Base-by-base conservation (phyloP, 2,329 filamentous ascomycete species). In the Penicillium vulpinum region DNA sequence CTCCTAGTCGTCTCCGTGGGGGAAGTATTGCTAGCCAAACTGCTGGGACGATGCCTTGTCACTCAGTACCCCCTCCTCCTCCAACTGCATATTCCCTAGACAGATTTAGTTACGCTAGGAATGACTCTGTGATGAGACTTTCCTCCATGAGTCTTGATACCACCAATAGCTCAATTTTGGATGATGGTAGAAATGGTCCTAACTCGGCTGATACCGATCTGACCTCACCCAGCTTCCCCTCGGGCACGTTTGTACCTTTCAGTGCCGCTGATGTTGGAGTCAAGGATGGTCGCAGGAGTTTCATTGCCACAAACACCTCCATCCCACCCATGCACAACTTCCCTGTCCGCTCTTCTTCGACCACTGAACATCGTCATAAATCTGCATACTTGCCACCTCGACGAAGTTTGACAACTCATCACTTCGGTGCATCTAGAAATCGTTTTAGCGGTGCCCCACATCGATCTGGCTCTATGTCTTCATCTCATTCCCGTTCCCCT, bases 91-190 rank as follows among this genome's bases (percentile, higher is more conserved):
- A 65, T 54, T 65, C 64, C 18, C 63, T 65, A n/a, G 70, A 70
- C 40, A 62, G 71, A 35, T 70, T 73, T 53, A 69, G 66, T 31
- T 65, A 74, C 15, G 64, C 70, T 26, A 67, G 67, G 54, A 73
- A 74, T 39, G 72, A 74, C 51, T 75, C 72, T 5, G 52, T 63
- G 5, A 65, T 70, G 61, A 66, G 73, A 3, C 62, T 73, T 38
- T 75, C 73, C 13, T 73, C 71, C 1, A 59, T 73, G 57, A 75
- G 73, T 49, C 55, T 75, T 1, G 73, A 74, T 49, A 75, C 72
- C 2, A 73, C 70, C 4, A 71, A 74, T 56, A 75, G 72, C 52
- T 75, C 73, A 2, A 75, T 75, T 38, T 53, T 75, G 26, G 72
- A 75, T 10, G 73, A 73, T 29, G 66, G 67, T 39, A 58, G 61